A percentile compares a stretch with the other conserved stretches of the same genome.
These are phyloP conservation scores for Coemansia asiatica DNA, from an alignment of 192 early-diverging fungal species.

Conservation along the genomic window DNA sequence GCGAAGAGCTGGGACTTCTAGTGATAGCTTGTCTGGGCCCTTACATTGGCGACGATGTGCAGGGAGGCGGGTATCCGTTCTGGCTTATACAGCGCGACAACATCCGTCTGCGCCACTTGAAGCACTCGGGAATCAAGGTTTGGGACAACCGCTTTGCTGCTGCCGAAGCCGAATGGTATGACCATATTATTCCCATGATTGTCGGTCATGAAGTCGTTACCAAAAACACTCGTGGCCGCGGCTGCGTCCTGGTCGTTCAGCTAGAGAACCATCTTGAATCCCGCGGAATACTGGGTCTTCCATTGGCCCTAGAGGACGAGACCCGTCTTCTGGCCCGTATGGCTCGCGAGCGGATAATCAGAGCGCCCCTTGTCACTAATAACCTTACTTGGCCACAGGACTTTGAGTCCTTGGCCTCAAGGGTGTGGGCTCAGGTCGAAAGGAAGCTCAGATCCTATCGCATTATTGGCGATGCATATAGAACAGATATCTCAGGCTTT, in stretches of 20 bases:
- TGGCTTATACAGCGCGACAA: slow-evolving; percentile 78
- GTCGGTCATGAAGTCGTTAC: slow-evolving; percentile 76
- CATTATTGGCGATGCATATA: slow-evolving; percentile 32
- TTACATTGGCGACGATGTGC: slow-evolving; percentile 80
- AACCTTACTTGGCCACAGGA: slow-evolving; percentile 55
- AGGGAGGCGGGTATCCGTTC: slow-evolving; percentile 71
- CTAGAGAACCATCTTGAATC: slow-evolving; percentile 81
- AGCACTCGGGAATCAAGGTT: slow-evolving; percentile 62
- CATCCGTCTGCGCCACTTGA: slow-evolving; percentile 71
- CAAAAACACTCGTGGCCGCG: slow-evolving; percentile 50
- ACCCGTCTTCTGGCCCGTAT: slow-evolving; percentile 74
- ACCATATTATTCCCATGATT: slow-evolving; percentile 72
- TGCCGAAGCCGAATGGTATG: slow-evolving; percentile 74
- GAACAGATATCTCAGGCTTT: slow-evolving; percentile 38
- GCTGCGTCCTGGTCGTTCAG: slow-evolving; percentile 78
- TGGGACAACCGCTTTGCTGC: slow-evolving; percentile 71
- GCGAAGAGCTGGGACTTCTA: slow-evolving; percentile 70
- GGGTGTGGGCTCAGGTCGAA: slow-evolving; percentile 22
- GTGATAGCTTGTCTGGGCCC: slow-evolving; percentile 83
- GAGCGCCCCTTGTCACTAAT: slow-evolving; percentile 84
- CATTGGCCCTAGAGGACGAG: slow-evolving; percentile 77
- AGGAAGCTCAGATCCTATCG: slow-evolving; percentile 32
- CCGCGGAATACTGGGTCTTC: slow-evolving; percentile 56
- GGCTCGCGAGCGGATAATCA: slow-evolving; percentile 73
- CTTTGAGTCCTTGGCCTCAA: slow-evolving; percentile 28